Conservation (phyloP, 2,329 filamentous ascomycete genomes). For the Simplicillium sp. region DNA sequence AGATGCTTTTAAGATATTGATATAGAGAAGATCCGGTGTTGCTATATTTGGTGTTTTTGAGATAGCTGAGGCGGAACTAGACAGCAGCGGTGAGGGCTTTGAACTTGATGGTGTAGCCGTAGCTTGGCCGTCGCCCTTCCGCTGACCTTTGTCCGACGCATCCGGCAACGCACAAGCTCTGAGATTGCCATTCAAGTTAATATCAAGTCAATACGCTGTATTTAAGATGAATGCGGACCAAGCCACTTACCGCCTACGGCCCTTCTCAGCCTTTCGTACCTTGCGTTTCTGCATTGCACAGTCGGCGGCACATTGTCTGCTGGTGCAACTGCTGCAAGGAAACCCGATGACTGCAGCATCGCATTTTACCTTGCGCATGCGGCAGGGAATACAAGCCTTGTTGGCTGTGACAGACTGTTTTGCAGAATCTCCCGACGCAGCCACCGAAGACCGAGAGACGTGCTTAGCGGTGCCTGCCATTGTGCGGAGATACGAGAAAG, state of each 20-base stretch:
- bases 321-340: constrained; percentile 3
- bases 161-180: not conserved
- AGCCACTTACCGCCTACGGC: too few species aligned
- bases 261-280: not conserved
- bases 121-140: too few species aligned
- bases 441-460: too few species aligned
- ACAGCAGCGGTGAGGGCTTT: too few species aligned
- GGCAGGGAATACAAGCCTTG: constrained; percentile 3
- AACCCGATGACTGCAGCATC: constrained; percentile 2
- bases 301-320: constrained; percentile 1
- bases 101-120: too few species aligned
- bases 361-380: constrained; percentile 3
- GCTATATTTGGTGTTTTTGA: not conserved
- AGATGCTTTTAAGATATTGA: not conserved
- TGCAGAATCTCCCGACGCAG: too few species aligned
- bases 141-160: not conserved
- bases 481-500: too few species aligned
- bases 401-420: not conserved
- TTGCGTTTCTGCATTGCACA: not conserved
- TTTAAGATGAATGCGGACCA: too few species aligned
- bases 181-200: not conserved
- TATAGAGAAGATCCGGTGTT: not conserved
- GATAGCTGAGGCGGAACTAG: not conserved
- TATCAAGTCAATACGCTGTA: not conserved
- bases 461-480: too few species aligned